Evolutionary conservation across 441 rosid species (phyloP), one percentile per base, ranked within the genome.

Genomic region (Theobroma grandiflorum): DNA sequence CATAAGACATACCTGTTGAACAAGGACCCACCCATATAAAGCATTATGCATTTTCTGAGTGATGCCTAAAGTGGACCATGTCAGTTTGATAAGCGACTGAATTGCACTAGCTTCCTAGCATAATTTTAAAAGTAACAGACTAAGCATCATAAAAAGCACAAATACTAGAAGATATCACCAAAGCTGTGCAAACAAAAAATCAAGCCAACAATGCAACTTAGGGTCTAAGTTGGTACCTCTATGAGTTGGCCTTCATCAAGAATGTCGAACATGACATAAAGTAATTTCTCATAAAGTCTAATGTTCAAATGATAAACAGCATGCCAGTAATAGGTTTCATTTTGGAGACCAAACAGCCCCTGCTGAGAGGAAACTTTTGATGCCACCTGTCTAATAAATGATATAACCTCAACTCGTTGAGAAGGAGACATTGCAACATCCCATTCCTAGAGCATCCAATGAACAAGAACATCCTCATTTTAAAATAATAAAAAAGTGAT

Each of bases 191-290:
- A 72, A 52, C 61, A 16, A 52, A 72, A 64, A 50, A 50, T 71
- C 57, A 71, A 71, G 61, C 42, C n/a, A 45, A 64, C 26, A 18
- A n/a, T n/a, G 68, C 62, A 57, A 81, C 37, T 26, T 84, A 86
- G 73, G 57, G 71, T 75, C 16, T 65, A 43, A 55, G 67, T 69
- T 77, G 72, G 78, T 87, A 97, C 99, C 99, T 91, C 94, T 85
- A 94, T 88, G 78, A 97, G 91, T 87, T 95, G 98, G 84, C 91
- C 91, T 86, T 97, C 99, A 61, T 97, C 99, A 84, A 97, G 99
- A 84, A 90, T 82, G 82, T 97, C 99, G 84, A 97, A 95, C 77
- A 93, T 64, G 77, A 90, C 91, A 88, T 80, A 86, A 57, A 97
- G 89, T 82, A 97, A 86, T 81, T 91, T 94, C 86, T 93, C 93